A percentile compares a stretch with the other conserved stretches of the same genome.
Conservation (phyloP, 2,329 filamentous ascomycete genomes). For the Aspergillus sp. region DNA sequence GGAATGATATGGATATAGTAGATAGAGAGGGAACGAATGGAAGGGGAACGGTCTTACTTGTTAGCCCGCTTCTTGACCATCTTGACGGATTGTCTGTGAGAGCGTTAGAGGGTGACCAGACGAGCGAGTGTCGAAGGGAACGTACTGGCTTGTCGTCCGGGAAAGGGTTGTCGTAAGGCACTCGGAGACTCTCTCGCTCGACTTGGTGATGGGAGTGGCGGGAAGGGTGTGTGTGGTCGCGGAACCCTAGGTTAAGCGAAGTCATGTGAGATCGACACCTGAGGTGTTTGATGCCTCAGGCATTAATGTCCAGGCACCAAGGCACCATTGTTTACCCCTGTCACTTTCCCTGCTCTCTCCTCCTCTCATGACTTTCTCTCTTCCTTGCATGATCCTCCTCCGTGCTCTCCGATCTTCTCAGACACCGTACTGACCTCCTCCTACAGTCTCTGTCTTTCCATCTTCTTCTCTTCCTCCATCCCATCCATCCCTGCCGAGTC, state of each 20-base stretch:
- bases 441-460: neutral
- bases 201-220: neutral
- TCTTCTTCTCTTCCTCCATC: neutral
- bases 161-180: slow-evolving; percentile 34
- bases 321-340: neutral
- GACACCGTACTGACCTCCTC: neutral
- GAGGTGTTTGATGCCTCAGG: slow-evolving; percentile 16
- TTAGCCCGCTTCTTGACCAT: slow-evolving; percentile 76
- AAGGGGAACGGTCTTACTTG: slow-evolving; percentile 56
- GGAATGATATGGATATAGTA: neutral
- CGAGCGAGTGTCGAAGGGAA: slow-evolving; percentile 24
- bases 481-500: neutral
- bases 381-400: neutral
- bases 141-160: slow-evolving; percentile 37
- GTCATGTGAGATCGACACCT: slow-evolving; percentile 25
- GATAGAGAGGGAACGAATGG: slow-evolving; percentile 14
- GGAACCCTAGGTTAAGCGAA: slow-evolving; percentile 41
- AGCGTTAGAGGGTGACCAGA: slow-evolving; percentile 15
- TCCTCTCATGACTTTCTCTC: neutral
- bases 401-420: neutral
- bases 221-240: slow-evolving; percentile 33
- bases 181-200: slow-evolving; percentile 23
- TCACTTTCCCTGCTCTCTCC: neutral
- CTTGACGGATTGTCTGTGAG: slow-evolving; percentile 51
- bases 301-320: neutral